Conservation (phyloP, 1,284 basidiomycete species). For the Thelephora terrestris region DNA sequence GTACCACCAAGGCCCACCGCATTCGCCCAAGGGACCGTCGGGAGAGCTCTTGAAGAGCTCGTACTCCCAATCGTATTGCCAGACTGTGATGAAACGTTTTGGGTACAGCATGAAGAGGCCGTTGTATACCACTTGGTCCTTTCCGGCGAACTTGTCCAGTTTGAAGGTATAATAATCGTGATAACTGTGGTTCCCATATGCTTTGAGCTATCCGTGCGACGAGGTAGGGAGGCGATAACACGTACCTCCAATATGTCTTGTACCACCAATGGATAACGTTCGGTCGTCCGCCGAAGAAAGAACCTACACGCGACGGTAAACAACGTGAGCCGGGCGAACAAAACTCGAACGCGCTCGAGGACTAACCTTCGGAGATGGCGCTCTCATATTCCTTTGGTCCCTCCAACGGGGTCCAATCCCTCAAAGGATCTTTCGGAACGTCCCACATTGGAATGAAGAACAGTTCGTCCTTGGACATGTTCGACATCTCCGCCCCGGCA, state of each 20-base stretch:
- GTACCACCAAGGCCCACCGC: neutral
- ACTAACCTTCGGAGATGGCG: too few species aligned
- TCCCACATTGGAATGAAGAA: constrained; percentile 1
- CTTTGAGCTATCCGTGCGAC: neutral
- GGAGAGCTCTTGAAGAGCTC: neutral
- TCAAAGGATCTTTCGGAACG: neutral
- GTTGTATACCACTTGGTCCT: neutral
- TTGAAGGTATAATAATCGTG: neutral
- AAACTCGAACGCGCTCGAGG: too few species aligned
- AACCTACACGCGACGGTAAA: neutral
- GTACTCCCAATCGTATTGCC: neutral
- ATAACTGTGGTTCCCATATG: neutral
- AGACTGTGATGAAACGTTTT: neutral
- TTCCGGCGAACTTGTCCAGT: neutral
- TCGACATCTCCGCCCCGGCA: neutral
- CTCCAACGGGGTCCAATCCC: neutral
- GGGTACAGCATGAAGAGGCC: neutral
- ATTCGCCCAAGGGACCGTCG: neutral
- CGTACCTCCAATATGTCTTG: neutral
- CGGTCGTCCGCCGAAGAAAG: neutral
- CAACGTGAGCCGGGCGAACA: too few species aligned
- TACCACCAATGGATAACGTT: neutral
- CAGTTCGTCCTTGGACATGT: neutral
- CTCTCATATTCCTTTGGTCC: neutral
- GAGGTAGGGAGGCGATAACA: neutral